Evolutionary conservation across 2,329 filamentous ascomycete genomes (phyloP).

Genomic region (Cadophora gregata): DNA sequence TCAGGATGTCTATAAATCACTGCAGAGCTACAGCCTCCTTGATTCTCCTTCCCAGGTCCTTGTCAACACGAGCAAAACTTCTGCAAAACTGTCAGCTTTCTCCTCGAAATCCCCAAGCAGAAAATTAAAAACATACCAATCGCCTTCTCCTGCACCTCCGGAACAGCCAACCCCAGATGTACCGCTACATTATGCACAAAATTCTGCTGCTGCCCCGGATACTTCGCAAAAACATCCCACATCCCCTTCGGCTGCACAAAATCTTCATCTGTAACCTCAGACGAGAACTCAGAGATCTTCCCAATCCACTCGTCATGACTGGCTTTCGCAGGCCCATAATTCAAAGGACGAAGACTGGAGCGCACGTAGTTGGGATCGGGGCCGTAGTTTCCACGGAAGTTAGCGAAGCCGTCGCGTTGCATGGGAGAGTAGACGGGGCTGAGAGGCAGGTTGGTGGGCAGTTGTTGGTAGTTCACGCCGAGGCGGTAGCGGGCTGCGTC

Average conservation of each 20-base stretch:
- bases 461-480: slow-evolving; percentile 63
- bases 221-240: slow-evolving; percentile 49
- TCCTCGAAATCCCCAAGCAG: not conserved
- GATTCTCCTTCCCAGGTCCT: slow-evolving; percentile 58
- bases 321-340: slow-evolving; percentile 51
- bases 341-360: slow-evolving; percentile 54
- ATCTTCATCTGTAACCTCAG: slow-evolving; percentile 46
- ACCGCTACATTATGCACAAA: slow-evolving; percentile 64
- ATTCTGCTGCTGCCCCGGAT: slow-evolving; percentile 63
- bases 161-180: slow-evolving; percentile 58
- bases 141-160: slow-evolving; percentile 50
- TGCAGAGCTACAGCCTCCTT: slow-evolving; percentile 45
- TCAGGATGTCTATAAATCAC: not conserved
- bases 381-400: slow-evolving; percentile 69
- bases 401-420: slow-evolving; percentile 76
- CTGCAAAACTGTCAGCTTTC: slow-evolving; percentile 31
- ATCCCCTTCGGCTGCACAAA: slow-evolving; percentile 45
- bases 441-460: slow-evolving; percentile 55
- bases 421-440: slow-evolving; percentile 66
- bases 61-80: slow-evolving; percentile 62
- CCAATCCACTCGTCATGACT: slow-evolving; percentile 57
- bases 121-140: slow-evolving; percentile 54
- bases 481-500: slow-evolving; percentile 66
- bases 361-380: slow-evolving; percentile 69
- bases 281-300: slow-evolving; percentile 52